These are phyloP conservation scores for Chalaropsis ovoidea DNA, from an alignment of 2,329 filamentous ascomycete species.

Conservation along the genomic window DNA sequence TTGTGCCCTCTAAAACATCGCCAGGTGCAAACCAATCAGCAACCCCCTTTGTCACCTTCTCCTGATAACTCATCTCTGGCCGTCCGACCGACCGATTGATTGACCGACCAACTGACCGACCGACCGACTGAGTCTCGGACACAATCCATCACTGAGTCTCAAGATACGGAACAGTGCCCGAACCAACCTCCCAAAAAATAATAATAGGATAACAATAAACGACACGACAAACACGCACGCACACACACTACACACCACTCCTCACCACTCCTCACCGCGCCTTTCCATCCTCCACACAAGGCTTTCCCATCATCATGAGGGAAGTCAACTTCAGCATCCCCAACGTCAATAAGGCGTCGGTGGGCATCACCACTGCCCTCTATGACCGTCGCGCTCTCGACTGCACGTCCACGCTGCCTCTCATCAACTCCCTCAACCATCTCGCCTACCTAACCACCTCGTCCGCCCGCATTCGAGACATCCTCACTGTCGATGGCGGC, in stretches of 20 bases:
- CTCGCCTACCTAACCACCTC: constrained; percentile 97
- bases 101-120: not conserved
- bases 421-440: constrained; percentile 98
- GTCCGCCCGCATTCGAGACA: constrained; percentile 92
- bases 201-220: not conserved
- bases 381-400: constrained; percentile 96
- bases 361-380: constrained; percentile 94
- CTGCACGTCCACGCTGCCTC: constrained; percentile 90
- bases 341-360: constrained; percentile 98
- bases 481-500: constrained; percentile 95
- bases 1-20: constrained; percentile 13
- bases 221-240: no score
- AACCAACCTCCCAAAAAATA: not conserved
- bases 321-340: constrained; percentile 99
- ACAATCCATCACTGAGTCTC: not conserved
- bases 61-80: not conserved
- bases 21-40: constrained; percentile 4
- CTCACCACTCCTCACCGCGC: not conserved
- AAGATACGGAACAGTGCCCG: not conserved
- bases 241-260: no score
- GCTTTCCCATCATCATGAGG: constrained; percentile 61
- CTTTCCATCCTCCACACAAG: not conserved
- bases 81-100: not conserved
- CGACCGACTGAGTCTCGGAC: not conserved
- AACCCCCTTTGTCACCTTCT: constrained; percentile 4